phyloP scores from a whole-genome alignment of 1,284 basidiomycete genomes.

The Hymenochaete sp. region DNA sequence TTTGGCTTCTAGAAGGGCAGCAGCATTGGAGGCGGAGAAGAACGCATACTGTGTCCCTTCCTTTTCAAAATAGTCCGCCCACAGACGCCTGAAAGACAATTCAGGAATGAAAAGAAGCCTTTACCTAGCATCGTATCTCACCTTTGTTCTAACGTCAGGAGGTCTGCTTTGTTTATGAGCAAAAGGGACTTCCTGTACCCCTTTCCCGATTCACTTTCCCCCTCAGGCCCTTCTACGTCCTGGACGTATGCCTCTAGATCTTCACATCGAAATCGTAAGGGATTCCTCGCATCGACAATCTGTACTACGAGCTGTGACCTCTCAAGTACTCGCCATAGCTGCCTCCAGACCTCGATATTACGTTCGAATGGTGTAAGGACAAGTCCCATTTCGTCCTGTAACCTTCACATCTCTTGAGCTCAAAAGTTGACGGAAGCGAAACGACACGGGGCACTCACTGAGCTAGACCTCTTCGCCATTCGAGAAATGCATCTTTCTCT shows the following conservation, averaged over 20 bases:
- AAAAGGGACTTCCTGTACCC: conserved; percentile 72
- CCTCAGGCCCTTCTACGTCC: conserved; percentile 70
- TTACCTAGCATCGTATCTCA: conserved; percentile 27
- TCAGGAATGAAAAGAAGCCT: conserved; percentile 20
- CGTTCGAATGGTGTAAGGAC: conserved; percentile 92
- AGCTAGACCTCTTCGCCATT: conserved; percentile 87
- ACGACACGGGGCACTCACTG: conserved; percentile 45
- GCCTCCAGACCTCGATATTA: conserved; percentile 94
- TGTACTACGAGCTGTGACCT: conserved; percentile 91
- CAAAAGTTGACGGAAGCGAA: conserved; percentile 4
- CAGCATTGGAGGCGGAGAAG: conserved; percentile 90
- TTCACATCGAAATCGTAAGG: conserved; percentile 83
- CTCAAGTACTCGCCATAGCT: conserved; percentile 92
- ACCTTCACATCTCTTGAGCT: conserved; percentile 31
- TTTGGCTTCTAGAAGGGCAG: conserved; percentile 72
- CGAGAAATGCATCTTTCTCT: conserved; percentile 82
- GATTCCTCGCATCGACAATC: conserved; percentile 93
- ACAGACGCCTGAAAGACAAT: conserved; percentile 41
- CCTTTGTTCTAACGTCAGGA: conserved; percentile 85
- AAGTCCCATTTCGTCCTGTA: conserved; percentile 74
- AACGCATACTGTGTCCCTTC: conserved; percentile 84
- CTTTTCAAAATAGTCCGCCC: conserved; percentile 92
- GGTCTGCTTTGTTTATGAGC: conserved; percentile 94
- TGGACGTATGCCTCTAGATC: conserved; percentile 85
- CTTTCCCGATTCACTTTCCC: conserved; percentile 67